Base-by-base conservation (phyloP, 2,329 filamentous ascomycete species). In the Peltaster fructicola region DNA sequence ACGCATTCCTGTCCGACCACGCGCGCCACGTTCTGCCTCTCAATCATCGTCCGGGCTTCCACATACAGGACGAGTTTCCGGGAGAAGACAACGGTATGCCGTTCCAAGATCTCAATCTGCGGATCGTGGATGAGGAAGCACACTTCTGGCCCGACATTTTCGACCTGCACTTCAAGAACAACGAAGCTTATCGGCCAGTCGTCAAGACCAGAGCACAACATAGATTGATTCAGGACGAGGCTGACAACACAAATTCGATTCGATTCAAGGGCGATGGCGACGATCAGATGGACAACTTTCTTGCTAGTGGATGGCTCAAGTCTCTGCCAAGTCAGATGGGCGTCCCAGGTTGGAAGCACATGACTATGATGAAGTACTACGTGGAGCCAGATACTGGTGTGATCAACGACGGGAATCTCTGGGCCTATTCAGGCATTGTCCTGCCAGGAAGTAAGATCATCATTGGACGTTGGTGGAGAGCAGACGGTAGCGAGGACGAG, bases 301-400 rank as follows among this genome's bases (percentile, higher is more conserved):
- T 34, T 14, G 40, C 42, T 14, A 33, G 47, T 3, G 63, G 63
- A 21, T 62, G 57, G 47, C 42, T 68, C 11, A 62, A 64, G 33
- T 43, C 54, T 1, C 41, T 68, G 2, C 57, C 57, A 1, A 35
- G 46, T 3, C 63, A 68, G 33, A 31, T 51, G 9, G 52, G 49
- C 1, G 57, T 68, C 8, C 52, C 56, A 0, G 64, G 64, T 11
- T 68, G 59, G 50, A 58, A 64, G 43, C 53, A 62, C 15, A 46
- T 68, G 27, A 60, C 54, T 1, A 58, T 68, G 47, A 59, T 67
- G 52, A 64, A 63, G 39, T 60, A 61, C 33, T 58, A 51, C 32
- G 25, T 33, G 2, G 41, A 53, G 8, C 32, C 46, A 1, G 28
- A 45, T 3, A 21, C n/a, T 5, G 34, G 33, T 12, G 33, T 4